Base-by-base conservation (phyloP, 2,329 filamentous ascomycete genomes). In the Ophiostoma montium region DNA sequence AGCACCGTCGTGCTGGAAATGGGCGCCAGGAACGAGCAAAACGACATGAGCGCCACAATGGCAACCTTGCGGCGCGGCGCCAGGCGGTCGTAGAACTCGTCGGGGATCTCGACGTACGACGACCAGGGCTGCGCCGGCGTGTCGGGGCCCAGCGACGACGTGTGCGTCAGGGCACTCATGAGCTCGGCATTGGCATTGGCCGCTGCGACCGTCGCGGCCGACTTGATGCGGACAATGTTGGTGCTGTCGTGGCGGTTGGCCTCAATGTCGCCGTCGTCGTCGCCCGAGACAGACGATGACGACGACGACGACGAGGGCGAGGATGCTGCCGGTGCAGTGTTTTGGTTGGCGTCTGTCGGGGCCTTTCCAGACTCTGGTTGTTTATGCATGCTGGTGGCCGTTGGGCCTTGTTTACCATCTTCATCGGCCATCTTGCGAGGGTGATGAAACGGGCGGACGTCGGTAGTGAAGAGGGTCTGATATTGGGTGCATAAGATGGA, bases 11-110 rank as follows among this genome's bases (percentile, higher is more conserved):
- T 84, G 5, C 74, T 79, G 2, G 75, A 78, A 30, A 84, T 75
- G 1, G 86, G 86, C 1, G 85, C 80, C 41, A 90, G 68, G 54
- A 90, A 86, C 23, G 81, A 78, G 64, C 83, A 87, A 59, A 82
- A 85, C 0, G 83, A 81, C 47, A 89, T 65, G 6, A 88, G 72
- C 10, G 69, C 67, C 15, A 87, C 80, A 47, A 90, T 84, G 53
- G 78, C 58, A 3, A 71, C 60, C 63, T 90, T 92, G 36, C 80
- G 74, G 15, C 67, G 65, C 3, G 65, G 63, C 0, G 80, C 72
- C 53, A 88, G 72, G 16, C 72, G 72, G 57, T 81, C 72, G 66
- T 88, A 90, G n/a, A 76, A 62, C 47, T 70, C 69, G 57, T 79
- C 75, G 12, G 68, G 67, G 27, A 70, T 57, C 51, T 70, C 65